Evolutionary conservation across 805 yeast genomes (phyloP), one percentile per base, ranked within the genome.

Genomic region (Yarrowia sp.): DNA sequence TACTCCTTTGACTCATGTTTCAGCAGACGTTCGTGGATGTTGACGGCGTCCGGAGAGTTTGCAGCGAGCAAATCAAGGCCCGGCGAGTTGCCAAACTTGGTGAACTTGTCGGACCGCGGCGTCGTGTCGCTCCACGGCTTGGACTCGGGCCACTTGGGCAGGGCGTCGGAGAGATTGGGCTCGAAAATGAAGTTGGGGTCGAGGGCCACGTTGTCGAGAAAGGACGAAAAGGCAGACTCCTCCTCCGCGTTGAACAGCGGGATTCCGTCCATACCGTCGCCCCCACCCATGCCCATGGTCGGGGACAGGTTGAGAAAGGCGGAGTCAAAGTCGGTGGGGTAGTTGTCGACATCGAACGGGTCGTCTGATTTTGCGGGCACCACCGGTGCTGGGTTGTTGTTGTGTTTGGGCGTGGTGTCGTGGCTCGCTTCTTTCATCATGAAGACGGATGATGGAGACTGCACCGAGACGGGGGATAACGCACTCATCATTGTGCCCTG

Each of bases 151-250:
- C 63, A 65, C 44, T 66, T 64, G 28, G 67, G 66, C 35, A 69
- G 67, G 22, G 65, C 70, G 22, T 68, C 74, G 9, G 69, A 67
- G 28, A 71, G 58, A 15, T 70, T 69, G n/a, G 76, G 75, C 55
- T 74, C 75, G 44, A 73, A 69, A 38, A 74, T 48, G 63, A 74
- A 73, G 50, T 72, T 71, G 1, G 74, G 69, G 58, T 74, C 76
- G 10, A 67, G 70, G 10, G 72, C 68, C 51, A 74, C 65, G 57
- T 68, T 69, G 58, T 74, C 76, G 39, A 74, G 68, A 60, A 74
- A 74, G 39, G 66, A 69, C 11, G 74, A 62, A 55, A 73, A 71
- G n/a, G 74, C 76, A 6, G 64, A 53, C 28, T 71, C 67, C 60
- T 74, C 76, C 51, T 66, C 68, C 44, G 71, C 74, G 63, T 71